Base-by-base conservation (phyloP, 163 green algal species). In the Scenedesmus sp. region DNA sequence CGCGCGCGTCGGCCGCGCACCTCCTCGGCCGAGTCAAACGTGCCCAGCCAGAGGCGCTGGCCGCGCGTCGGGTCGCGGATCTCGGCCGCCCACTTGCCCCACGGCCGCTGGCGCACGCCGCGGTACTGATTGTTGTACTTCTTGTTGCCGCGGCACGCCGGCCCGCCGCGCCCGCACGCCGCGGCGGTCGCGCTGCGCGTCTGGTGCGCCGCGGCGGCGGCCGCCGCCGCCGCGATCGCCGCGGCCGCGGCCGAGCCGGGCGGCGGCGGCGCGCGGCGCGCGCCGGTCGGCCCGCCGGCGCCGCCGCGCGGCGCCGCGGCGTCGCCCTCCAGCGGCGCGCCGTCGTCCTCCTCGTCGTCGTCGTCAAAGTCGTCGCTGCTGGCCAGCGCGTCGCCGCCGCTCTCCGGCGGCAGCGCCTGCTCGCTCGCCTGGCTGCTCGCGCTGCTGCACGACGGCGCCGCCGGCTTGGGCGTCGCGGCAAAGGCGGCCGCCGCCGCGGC, bases 1-100 rank as follows among this genome's bases (percentile, higher is more conserved):
- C n/a, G n/a, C n/a, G n/a, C n/a, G n/a, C 18, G 48, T 15, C 48
- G n/a, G 2, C 4, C 17, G 44, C 73, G 10, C 39, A 81, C 75
- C 75, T 97, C 93, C 66, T 96, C 93, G 34, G 93, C 89, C 1
- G 91, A 95, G 75, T 97, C 93, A 79, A 95, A 97, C 1, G 93
- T 97, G 70, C 93, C 93, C 63, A 97, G 87, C 93, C 93, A 97
- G 51, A 83, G 76, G n/a, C 76, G 67, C 56, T 83, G 76, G 2
- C 76, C 76, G 14, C 60, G 28, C 18, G 44, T 71, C 4, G 91
- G 89, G 84, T 95, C 91, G 2, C 91, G 79, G 36, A 95, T 95
- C 70, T 95, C 91, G 1, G 91, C 91, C 24, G 91, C 91, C 89
- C 89, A 95, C 70, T 95, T 95, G 60, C 89, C 76, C 76, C 76